phyloP scores from a whole-genome alignment of 2,329 filamentous ascomycete genomes.

The Ophiostoma himal-ulmi region DNA sequence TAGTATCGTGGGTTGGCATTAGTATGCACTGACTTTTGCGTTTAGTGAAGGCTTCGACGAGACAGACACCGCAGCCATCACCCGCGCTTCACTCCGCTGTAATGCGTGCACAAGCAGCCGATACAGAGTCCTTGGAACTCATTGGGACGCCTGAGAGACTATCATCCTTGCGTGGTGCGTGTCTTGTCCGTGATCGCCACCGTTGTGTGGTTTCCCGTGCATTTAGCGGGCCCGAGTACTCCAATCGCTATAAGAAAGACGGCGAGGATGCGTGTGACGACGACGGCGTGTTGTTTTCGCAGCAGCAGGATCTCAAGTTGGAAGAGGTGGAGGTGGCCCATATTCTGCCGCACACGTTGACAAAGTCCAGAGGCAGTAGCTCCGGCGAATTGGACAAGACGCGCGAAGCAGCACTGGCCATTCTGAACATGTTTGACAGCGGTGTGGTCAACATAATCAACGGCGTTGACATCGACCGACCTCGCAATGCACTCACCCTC shows the following conservation, averaged over 20 bases:
- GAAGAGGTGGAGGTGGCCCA: slow-evolving; percentile 28
- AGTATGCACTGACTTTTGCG: too few relatives aligned
- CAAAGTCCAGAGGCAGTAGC: not conserved
- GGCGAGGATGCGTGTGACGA: not conserved
- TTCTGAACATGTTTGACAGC: slow-evolving; percentile 41
- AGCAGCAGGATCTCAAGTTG: not conserved
- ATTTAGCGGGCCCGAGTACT: not conserved
- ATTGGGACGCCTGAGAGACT: not conserved
- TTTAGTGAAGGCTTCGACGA: not conserved
- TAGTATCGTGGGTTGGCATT: not conserved
- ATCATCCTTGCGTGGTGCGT: not conserved
- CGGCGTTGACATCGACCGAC: slow-evolving; percentile 38
- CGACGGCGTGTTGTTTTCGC: not conserved
- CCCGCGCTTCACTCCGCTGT: not conserved
- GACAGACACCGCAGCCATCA: not conserved
- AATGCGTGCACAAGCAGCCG: not conserved
- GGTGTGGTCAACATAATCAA: slow-evolving; percentile 35
- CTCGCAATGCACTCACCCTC: slow-evolving; percentile 37
- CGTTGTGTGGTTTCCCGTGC: not conserved
- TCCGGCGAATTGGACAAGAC: slow-evolving; percentile 16
- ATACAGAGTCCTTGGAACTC: not conserved
- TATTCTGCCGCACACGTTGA: slow-evolving; percentile 16
- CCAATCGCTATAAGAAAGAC: not conserved
- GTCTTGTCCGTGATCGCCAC: not conserved
- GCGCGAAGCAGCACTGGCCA: slow-evolving; percentile 34